phyloP scores from a whole-genome alignment of 495 filamentous ascomycete species.

The Ascobolus immersus region DNA sequence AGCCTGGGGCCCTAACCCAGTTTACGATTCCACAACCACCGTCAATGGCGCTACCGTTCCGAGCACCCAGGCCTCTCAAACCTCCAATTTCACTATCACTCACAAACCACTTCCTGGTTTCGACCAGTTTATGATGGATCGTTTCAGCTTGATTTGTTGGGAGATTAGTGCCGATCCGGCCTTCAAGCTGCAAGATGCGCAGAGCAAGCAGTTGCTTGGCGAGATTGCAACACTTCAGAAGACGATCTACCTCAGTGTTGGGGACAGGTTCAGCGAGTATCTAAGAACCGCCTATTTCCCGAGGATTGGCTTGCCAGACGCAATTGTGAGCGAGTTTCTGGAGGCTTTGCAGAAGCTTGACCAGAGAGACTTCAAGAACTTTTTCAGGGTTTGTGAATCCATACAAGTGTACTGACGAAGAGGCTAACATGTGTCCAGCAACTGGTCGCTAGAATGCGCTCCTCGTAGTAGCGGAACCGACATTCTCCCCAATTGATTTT shows the following conservation, averaged over 20 bases:
- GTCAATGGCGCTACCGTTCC: slow-evolving; percentile 15
- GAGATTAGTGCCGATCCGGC: slow-evolving; percentile 44
- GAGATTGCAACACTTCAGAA: slow-evolving; percentile 70
- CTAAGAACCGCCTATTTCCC: slow-evolving; percentile 12
- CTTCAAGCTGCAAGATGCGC: slow-evolving; percentile 65
- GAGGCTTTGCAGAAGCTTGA: slow-evolving; percentile 13
- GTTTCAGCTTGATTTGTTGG: slow-evolving; percentile 79
- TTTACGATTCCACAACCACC: slow-evolving; percentile 28
- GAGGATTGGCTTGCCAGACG: slow-evolving; percentile 8
- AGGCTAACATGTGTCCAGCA: no score
- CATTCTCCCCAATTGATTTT: no score
- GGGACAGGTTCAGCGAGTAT: slow-evolving; percentile 27
- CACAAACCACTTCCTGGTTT: slow-evolving; percentile 58
- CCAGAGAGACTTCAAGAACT: slow-evolving; percentile 24
- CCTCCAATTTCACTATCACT: slow-evolving; percentile 7
- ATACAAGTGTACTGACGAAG: no score
- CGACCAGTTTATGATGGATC: slow-evolving; percentile 59
- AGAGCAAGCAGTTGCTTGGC: slow-evolving; percentile 54
- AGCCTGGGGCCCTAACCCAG: slow-evolving; percentile 70
- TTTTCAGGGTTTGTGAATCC: slow-evolving; percentile 16
- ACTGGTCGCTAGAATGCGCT: no score
- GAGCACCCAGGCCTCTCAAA: slow-evolving; percentile 8
- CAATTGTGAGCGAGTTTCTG: slow-evolving; percentile 11
- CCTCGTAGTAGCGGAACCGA: no score
- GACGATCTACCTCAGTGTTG: slow-evolving; percentile 66